Conservation (phyloP, 345 rosid genomes). For the Noccaea bulbosa region DNA sequence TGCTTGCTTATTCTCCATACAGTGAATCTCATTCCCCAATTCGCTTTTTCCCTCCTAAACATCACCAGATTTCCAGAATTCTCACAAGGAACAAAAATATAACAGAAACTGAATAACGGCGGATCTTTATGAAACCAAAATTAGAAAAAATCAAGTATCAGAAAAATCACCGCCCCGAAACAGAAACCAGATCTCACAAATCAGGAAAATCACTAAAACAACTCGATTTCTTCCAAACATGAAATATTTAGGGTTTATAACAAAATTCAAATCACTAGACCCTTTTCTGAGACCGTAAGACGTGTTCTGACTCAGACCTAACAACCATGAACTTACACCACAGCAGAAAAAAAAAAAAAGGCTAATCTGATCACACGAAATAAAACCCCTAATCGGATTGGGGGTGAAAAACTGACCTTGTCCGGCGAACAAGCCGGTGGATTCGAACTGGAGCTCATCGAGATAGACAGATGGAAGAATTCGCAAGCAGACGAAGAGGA, state of each 20-base stretch:
- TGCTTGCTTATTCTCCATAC: constrained; percentile 87
- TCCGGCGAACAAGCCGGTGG: constrained; percentile 53
- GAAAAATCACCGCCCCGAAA: constrained; percentile 28
- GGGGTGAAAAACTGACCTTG: constrained; percentile 48
- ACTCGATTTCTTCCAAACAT: constrained; percentile 9
- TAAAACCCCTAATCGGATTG: constrained; percentile 28
- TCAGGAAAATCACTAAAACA: constrained; percentile 44
- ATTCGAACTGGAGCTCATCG: constrained; percentile 58
- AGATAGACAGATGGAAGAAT: constrained; percentile 11
- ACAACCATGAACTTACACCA: constrained; percentile 27
- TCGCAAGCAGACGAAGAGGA: constrained; percentile 25
- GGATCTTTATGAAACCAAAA: not conserved
- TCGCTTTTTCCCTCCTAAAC: constrained; percentile 58
- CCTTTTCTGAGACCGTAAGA: not conserved
- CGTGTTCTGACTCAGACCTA: constrained; percentile 11
- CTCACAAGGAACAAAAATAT: not conserved
- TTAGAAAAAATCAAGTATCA: not conserved
- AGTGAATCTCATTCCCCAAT: constrained; percentile 56
- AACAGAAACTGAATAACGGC: not conserved
- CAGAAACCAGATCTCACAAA: constrained; percentile 58
- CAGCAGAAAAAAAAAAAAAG: constrained; percentile 16
- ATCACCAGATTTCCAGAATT: constrained; percentile 44
- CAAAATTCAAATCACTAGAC: not conserved
- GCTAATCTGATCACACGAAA: constrained; percentile 34
- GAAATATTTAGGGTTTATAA: constrained; percentile 41